phyloP scores from a whole-genome alignment of 2,329 filamentous ascomycete genomes.

The Fusarium dlaminii region DNA sequence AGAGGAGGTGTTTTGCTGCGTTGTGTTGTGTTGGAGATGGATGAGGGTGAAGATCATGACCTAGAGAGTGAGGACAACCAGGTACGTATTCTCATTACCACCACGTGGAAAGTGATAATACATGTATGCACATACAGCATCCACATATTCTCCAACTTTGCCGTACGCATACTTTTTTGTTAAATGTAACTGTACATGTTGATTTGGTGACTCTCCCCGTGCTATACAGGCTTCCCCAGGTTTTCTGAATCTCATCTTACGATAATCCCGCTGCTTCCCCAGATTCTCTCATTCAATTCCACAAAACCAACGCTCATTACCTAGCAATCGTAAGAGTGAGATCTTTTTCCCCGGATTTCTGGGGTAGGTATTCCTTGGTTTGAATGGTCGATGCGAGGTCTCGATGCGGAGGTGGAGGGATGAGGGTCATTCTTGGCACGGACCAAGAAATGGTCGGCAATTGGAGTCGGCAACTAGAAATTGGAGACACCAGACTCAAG shows the following conservation, averaged over 20 bases:
- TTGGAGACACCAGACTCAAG: background rate
- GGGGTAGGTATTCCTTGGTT: constrained; percentile 10
- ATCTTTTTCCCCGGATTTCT: constrained; percentile 30
- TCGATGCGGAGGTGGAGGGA: constrained; percentile 19
- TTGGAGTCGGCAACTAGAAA: constrained; percentile 39
- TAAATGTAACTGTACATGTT: background rate
- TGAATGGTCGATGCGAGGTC: constrained; percentile 12
- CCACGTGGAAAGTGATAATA: constrained; percentile 18
- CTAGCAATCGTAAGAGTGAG: constrained; percentile 26
- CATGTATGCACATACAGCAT: background rate
- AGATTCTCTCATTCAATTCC: constrained; percentile 6
- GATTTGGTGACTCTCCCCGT: background rate
- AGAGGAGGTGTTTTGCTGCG: background rate
- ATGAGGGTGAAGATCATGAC: constrained; percentile 17
- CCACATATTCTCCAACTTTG: constrained; percentile 16
- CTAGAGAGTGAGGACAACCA: background rate
- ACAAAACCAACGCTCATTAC: constrained; percentile 22
- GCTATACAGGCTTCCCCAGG: constrained; percentile 28
- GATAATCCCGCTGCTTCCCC: constrained; percentile 1
- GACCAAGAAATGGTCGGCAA: constrained; percentile 39
- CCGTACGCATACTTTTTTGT: background rate
- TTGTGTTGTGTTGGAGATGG: constrained; percentile 21
- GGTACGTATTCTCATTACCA: background rate
- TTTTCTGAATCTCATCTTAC: constrained; percentile 13
- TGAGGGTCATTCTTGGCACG: constrained; percentile 23